Base-by-base conservation (phyloP, 2,329 filamentous ascomycete genomes). In the Seiridium unicorne region DNA sequence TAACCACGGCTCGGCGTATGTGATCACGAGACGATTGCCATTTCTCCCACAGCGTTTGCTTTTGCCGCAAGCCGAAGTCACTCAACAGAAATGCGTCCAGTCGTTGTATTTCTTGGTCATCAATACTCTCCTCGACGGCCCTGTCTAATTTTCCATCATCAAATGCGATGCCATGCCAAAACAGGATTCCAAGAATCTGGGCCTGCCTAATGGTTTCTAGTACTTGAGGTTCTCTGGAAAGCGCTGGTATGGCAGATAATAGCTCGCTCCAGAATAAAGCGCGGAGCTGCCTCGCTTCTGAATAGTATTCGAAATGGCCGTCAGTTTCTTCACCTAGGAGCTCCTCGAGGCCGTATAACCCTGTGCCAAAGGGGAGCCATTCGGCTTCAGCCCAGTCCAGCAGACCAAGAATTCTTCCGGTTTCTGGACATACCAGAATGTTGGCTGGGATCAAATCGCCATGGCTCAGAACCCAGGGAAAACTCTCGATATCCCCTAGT, bases 351-450 rank as follows among this genome's bases (percentile, higher is more conserved):
- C 85, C 86, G 64, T 88, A 89, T 48, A 88, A 69, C 34, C 81
- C 82, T 3, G 83, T 75, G 0, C 86, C 87, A 64, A 87, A 86
- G 0, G 86, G 86, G 7, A 88, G 68, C 61, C 75, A 79, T 67
- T 89, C 86, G 0, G 81, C 84, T 67, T 89, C 87, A 0, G 84
- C 84, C 87, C 86, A 89, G 66, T 89, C 87, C 0, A 89, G 76
- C 1, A 89, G 61, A 1, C 86, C 87, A 0, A 67, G 75, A 6
- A 89, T 67, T 3, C 65, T 58, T 57, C 81, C 82, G 0, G 76
- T 76, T 1, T 70, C 59, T 0, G 72, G 65, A 57, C 79, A 72
- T 0, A 87, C 75, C 66, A 88, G 77, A 48, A 89, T 78, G 61
- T 89, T 89, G 2, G 77, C 76, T 0, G 84, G 76, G 0, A 86